Evolutionary conservation across 2,329 filamentous ascomycete species (phyloP).

Genomic region (Ceratocystis destructans): DNA sequence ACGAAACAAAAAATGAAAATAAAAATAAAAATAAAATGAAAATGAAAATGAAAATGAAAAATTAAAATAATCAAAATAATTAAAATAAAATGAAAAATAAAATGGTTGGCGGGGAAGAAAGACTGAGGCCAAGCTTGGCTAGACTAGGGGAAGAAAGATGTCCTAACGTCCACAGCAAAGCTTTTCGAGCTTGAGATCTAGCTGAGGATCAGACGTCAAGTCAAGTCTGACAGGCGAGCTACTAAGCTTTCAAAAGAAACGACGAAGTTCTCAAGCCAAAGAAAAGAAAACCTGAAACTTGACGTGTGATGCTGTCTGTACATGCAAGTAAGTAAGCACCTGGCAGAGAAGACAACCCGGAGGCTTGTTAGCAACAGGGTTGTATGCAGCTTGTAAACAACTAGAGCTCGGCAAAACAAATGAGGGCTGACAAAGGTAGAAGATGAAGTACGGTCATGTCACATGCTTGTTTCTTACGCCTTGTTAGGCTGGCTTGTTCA

Average conservation of each 20-base stretch:
- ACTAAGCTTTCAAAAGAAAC: background rate
- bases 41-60: too few species aligned
- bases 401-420: background rate
- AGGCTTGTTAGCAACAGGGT: background rate
- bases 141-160: too few species aligned
- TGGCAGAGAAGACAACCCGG: background rate
- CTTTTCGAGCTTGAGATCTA: background rate
- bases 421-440: too few species aligned
- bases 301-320: background rate
- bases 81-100: too few species aligned
- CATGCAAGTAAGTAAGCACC: background rate
- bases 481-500: too few species aligned
- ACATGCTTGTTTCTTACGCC: too few species aligned
- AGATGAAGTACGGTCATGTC: too few species aligned
- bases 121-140: too few species aligned
- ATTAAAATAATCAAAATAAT: too few species aligned
- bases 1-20: background rate
- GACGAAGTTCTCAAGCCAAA: background rate
- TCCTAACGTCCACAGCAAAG: background rate
- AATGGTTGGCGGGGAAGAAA: too few species aligned
- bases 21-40: too few species aligned
- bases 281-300: background rate
- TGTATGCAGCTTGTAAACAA: background rate
- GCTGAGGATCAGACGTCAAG: background rate
- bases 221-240: background rate